Conservation (phyloP, 768 basidiomycete species). For the Tephrocybe sp. region DNA sequence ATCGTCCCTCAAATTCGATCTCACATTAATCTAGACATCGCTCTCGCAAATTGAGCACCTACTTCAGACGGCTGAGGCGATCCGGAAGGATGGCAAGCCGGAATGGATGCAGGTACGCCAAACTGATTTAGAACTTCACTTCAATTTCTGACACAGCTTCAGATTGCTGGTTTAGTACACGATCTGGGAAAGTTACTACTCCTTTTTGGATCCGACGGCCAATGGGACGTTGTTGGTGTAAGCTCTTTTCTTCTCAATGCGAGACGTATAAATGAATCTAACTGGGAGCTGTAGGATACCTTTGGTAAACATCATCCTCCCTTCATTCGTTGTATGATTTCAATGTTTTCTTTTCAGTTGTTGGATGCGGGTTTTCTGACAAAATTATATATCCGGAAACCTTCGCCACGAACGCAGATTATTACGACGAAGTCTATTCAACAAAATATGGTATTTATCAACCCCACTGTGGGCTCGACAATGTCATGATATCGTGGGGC, state of each 20-base stretch:
- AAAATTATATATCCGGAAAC: slow-evolving; percentile 81
- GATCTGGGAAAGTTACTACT: slow-evolving; percentile 87
- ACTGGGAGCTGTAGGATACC: slow-evolving; percentile 31
- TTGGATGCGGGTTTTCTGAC: slow-evolving; percentile 85
- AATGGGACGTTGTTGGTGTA: slow-evolving; percentile 94
- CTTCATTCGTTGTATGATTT: not conserved
- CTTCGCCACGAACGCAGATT: slow-evolving; percentile 73
- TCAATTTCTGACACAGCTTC: not conserved
- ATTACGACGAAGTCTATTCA: slow-evolving; percentile 59
- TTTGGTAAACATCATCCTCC: slow-evolving; percentile 28
- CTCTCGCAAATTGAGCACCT: slow-evolving; percentile 57
- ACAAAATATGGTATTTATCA: slow-evolving; percentile 75
- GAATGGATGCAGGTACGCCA: slow-evolving; percentile 79
- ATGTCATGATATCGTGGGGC: slow-evolving; percentile 88
- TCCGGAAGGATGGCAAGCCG: slow-evolving; percentile 80
- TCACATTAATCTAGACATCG: slow-evolving; percentile 1
- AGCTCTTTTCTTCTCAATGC: slow-evolving; percentile 1
- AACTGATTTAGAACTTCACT: not conserved
- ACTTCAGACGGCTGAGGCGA: slow-evolving; percentile 89
- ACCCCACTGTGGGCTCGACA: slow-evolving; percentile 78
- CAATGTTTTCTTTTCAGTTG: slow-evolving; percentile 37
- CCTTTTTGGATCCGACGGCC: slow-evolving; percentile 82
- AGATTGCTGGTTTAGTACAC: slow-evolving; percentile 77
- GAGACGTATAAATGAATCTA: slow-evolving; percentile 3
- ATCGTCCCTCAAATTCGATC: not conserved